These are phyloP conservation scores for Saccharomyces mikatae DNA, from an alignment of 805 yeast genomes.

Conservation along the genomic window DNA sequence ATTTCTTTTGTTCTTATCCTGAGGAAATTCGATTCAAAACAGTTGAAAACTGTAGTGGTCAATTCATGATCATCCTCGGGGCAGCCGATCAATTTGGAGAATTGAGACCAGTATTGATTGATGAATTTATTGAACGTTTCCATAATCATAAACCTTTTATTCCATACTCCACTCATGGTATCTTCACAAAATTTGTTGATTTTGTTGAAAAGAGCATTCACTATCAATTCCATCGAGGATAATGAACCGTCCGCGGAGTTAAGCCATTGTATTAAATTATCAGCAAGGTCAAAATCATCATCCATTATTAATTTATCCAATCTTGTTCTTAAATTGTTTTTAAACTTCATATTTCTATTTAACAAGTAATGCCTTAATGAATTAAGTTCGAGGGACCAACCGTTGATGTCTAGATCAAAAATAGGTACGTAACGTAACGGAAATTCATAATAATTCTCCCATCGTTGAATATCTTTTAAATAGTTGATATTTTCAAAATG, in stretches of 20 bases:
- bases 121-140: conserved; percentile 24
- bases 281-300: conserved; percentile 22
- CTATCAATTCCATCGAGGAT: conserved; percentile 14
- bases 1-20: conserved; percentile 47
- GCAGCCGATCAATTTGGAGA: conserved; percentile 15
- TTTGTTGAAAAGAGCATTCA: conserved; percentile 16
- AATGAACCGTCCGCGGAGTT: conserved; percentile 12
- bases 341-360: conserved; percentile 13
- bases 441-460: conserved; percentile 18
- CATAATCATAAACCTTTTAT: conserved; percentile 17
- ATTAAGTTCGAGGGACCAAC: conserved; percentile 16
- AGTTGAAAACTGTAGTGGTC: conserved; percentile 17
- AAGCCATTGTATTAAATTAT: conserved; percentile 20
- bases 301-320: conserved; percentile 14
- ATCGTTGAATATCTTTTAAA: conserved; percentile 16
- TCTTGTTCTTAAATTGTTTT: conserved; percentile 5
- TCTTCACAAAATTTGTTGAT: conserved; percentile 14
- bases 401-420: conserved; percentile 6
- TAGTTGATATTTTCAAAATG: conserved; percentile 9
- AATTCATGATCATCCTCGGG: conserved; percentile 24
- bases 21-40: conserved; percentile 22
- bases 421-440: conserved; percentile 17
- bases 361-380: conserved; percentile 22
- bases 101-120: conserved; percentile 20
- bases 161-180: conserved; percentile 14